Conservation (phyloP, 1,284 basidiomycete species). For the Moesziomyces globuligerus region DNA sequence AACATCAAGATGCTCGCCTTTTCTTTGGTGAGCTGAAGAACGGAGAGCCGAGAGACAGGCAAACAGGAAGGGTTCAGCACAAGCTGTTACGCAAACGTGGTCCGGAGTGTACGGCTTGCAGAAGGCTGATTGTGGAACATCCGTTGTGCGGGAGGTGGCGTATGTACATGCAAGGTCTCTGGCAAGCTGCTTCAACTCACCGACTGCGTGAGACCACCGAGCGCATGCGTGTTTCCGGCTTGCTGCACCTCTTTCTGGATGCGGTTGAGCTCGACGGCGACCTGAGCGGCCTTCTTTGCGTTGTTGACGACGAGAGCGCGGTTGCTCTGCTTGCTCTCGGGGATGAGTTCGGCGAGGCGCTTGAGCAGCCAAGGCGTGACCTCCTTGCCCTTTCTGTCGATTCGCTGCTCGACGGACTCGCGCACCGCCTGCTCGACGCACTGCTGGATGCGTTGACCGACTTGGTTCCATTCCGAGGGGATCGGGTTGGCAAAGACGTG, state of each 20-base stretch:
- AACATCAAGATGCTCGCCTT: constrained; percentile 47
- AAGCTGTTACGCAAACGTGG: constrained; percentile 1
- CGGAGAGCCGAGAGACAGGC: not conserved
- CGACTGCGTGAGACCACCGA: constrained; percentile 24
- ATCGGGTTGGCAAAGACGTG: constrained; percentile 88
- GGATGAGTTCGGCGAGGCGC: constrained; percentile 83
- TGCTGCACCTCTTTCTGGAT: constrained; percentile 66
- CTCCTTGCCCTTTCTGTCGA: constrained; percentile 85
- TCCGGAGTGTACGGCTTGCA: not conserved
- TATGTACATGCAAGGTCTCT: constrained; percentile 21
- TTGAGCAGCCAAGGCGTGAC: constrained; percentile 94
- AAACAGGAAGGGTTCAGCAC: constrained; percentile 16
- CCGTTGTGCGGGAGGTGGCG: not conserved
- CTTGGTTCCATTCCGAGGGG: constrained; percentile 77
- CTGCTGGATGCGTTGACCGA: constrained; percentile 78
- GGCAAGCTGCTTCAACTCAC: constrained; percentile 16
- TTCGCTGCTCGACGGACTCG: constrained; percentile 84
- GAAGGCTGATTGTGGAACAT: not conserved
- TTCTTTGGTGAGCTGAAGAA: not conserved
- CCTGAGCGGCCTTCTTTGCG: constrained; percentile 82
- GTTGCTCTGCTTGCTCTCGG: constrained; percentile 75
- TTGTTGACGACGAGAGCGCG: constrained; percentile 91
- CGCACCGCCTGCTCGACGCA: constrained; percentile 85
- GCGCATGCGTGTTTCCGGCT: constrained; percentile 21
- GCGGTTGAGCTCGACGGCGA: constrained; percentile 81